Base-by-base conservation (phyloP, 2,329 filamentous ascomycete genomes). In the Neoscytalidium dimidiatum region DNA sequence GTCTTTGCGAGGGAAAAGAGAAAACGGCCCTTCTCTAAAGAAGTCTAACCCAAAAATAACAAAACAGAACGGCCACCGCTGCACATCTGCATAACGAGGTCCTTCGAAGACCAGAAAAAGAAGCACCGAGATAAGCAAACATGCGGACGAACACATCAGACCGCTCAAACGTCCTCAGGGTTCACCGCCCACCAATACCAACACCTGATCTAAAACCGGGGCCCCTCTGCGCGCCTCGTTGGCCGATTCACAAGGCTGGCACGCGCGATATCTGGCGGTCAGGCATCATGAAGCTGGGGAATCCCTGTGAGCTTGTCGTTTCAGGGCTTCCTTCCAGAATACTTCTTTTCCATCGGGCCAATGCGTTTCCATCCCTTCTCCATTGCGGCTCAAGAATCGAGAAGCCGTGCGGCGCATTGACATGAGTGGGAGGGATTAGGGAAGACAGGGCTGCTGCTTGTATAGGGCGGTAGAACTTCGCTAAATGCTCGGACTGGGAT, bases 241-340 rank as follows among this genome's bases (percentile, higher is more conserved):
- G 21, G 21, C 5, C 21, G 4, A 9, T 7, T 13, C 23, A 29
- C 29, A 33, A 35, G 49, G 49, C 49, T 52, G 28, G n/a, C n/a
- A n/a, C n/a, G n/a, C n/a, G n/a, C n/a, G n/a, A 49, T 28, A 52
- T 21, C 28, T 60, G n/a, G 56, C 56, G 56, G 56, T 60, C 56
- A 44, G 13, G 21, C 28, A 23, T n/a, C 11, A 4, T 3, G 26
- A 17, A 19, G 56, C 56, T 60, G 56, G 56, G 56, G 56, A 60
- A 60, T 60, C 56, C 56, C 38, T 60, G 56, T 19, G 26, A 11
- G n/a, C 13, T 17, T 17, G 26, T 44, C n/a, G 26, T 33, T 28
- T 43, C 21, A 9, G 21, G 38, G 23, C 11, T 28, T 57, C 17
- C 19, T 60, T 60, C 56, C 41, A 60, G 56, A 60, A 60, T 23